A percentile compares a stretch with the other conserved stretches of the same genome.
phyloP scores from a whole-genome alignment of 177 flowering plant genomes.

The Vitis hybrid region DNA sequence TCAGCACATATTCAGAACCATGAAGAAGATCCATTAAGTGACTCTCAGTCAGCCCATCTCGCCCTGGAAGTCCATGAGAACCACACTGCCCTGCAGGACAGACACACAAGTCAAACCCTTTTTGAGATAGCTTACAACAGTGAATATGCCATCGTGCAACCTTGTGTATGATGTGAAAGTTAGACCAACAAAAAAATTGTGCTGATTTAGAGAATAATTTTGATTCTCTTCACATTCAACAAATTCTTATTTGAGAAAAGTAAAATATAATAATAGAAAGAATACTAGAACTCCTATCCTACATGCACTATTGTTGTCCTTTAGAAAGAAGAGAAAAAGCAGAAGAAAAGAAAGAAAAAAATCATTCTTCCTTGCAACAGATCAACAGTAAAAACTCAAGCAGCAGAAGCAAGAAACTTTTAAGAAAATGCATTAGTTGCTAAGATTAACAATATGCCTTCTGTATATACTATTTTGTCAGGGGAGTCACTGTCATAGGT shows the following conservation, averaged over 20 bases:
- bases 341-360: background rate
- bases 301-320: background rate
- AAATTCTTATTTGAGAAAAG: background rate
- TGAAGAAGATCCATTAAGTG: conserved; percentile 42
- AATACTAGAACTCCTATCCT: background rate
- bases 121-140: conserved; percentile 3
- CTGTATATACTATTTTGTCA: no score
- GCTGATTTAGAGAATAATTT: no score
- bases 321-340: background rate
- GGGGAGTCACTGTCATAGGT: no score
- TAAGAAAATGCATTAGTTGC: no score
- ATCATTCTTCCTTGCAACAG: background rate
- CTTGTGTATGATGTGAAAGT: background rate
- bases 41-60: conserved; percentile 42
- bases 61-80: conserved; percentile 32
- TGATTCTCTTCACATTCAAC: no score
- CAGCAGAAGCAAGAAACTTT: background rate
- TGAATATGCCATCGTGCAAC: background rate
- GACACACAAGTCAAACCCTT: background rate
- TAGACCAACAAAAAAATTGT: background rate
- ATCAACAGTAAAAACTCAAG: no score
- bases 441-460: no score
- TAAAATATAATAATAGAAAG: background rate
- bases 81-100: conserved; percentile 35
- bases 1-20: conserved; percentile 56